A percentile compares a stretch with the other conserved stretches of the same genome.
These are phyloP conservation scores for Alternaria panax DNA, from an alignment of 2,329 filamentous ascomycete species.

Conservation along the genomic window DNA sequence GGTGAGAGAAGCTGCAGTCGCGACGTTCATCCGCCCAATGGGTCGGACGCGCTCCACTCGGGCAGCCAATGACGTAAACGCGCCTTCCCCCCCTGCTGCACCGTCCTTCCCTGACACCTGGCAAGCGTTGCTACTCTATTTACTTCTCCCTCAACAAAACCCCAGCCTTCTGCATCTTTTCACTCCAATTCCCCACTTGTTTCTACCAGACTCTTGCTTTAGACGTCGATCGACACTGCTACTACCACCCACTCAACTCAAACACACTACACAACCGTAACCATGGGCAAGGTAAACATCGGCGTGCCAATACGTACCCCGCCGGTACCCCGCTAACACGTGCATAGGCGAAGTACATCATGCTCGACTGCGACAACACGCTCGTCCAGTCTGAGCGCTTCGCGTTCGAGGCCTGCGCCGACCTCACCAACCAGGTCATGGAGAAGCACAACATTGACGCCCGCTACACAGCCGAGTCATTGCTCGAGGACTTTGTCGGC, in stretches of 20 bases:
- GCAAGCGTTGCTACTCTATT: conserved; percentile 36
- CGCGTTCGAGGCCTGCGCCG: conserved; percentile 89
- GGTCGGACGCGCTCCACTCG: conserved; percentile 17
- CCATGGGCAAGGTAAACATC: conserved; percentile 42
- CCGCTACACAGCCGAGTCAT: conserved; percentile 77
- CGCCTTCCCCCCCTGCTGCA: conserved; percentile 19
- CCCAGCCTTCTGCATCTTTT: conserved; percentile 14
- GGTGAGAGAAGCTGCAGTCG: conserved; percentile 13
- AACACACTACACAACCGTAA: conserved; percentile 24
- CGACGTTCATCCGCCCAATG: conserved; percentile 16
- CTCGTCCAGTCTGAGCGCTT: conserved; percentile 90
- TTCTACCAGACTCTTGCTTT: not conserved
- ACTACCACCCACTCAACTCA: conserved; percentile 15
- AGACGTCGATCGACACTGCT: conserved; percentile 30
- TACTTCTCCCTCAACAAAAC: conserved; percentile 34
- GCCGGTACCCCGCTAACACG: conserved; percentile 29
- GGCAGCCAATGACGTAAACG: conserved; percentile 33
- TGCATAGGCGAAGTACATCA: conserved; percentile 57
- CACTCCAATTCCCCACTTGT: conserved; percentile 14
- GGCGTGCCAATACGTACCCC: conserved; percentile 19
- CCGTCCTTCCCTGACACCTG: conserved; percentile 36
- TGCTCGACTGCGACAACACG: conserved; percentile 78
- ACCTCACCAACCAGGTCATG: conserved; percentile 87
- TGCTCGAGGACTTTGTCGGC: conserved; percentile 88
- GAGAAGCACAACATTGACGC: conserved; percentile 68